Evolutionary conservation across 2,329 filamentous ascomycete genomes (phyloP), one percentile per base, ranked within the genome.

Genomic region (Lachnellula arida): DNA sequence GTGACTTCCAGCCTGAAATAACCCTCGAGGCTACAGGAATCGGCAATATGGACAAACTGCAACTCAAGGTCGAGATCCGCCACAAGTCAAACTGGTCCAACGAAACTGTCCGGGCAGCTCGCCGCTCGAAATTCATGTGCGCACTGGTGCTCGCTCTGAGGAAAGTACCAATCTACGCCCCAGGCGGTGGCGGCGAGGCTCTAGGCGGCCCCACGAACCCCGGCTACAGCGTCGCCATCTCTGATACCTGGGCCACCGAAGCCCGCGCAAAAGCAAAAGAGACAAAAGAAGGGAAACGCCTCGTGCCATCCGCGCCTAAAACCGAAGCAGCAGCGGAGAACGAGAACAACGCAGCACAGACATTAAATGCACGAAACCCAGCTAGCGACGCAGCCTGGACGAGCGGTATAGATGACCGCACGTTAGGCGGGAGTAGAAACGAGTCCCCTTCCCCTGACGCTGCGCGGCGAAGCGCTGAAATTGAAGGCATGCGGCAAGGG

Each of bases 121-220:
- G 92, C 51, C 86, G 93, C 58, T 95, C 89, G 71, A 97, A 96
- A 74, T 97, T 99, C 75, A 96, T 97, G 85, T 96, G 92, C 69
- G 94, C 94, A 0, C 78, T 99, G 56, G 86, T 94, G 4, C 74
- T 91, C 8, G 91, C 93, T 3, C 76, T 97, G 56, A 89, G 91
- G 73, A 91, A 87, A 74, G 81, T 99, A 17, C 93, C 92, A 9
- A 93, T 99, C 68, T 81, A 90, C 65, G 85, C 78, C 19, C 93
- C 93, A 54, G 91, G 87, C 42, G 91, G 88, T 57, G 89, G 86
- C 54, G 76, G 75, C 55, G 81, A 85, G 54, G 63, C 78, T 39
- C 74, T 86, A 2, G 85, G 85, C 56, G 82, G 81, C 42, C 81
- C 88, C 5, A 83, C 79, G 34, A 94, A 95, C 72, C 92, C 92